These are phyloP conservation scores for Sesbania bispinosa DNA, from an alignment of 306 rosid genomes.

Conservation along the genomic window DNA sequence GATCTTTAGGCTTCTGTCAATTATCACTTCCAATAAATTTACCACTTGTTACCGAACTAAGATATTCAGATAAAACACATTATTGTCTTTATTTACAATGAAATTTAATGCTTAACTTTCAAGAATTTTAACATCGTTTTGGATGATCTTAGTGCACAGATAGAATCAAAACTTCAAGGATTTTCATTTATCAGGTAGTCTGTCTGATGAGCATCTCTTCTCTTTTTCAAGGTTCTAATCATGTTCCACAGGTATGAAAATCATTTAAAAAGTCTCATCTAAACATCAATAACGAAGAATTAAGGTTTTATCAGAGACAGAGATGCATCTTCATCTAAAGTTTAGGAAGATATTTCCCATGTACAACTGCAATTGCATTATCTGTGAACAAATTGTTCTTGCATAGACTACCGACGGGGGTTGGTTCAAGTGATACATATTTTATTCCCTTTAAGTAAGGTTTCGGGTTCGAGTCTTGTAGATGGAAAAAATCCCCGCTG, in stretches of 20 bases:
- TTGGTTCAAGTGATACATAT: too few species aligned
- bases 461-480: too few species aligned
- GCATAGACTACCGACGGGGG: too few species aligned
- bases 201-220: not conserved
- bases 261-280: not conserved
- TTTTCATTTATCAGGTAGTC: not conserved
- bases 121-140: not conserved
- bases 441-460: too few species aligned
- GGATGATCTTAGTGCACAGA: not conserved
- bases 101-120: not conserved
- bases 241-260: not conserved
- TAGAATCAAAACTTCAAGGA: not conserved
- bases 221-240: not conserved
- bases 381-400: not conserved
- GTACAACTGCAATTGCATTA: slow-evolving; percentile 5
- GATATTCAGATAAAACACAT: not conserved
- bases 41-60: not conserved
- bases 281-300: not conserved
- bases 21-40: not conserved
- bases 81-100: not conserved
- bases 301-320: not conserved
- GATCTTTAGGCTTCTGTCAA: not conserved
- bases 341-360: too few species aligned
- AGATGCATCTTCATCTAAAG: not conserved
- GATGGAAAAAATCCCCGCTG: too few species aligned